phyloP scores from a whole-genome alignment of 179 eudicot species.

The Dionaea muscipula region DNA sequence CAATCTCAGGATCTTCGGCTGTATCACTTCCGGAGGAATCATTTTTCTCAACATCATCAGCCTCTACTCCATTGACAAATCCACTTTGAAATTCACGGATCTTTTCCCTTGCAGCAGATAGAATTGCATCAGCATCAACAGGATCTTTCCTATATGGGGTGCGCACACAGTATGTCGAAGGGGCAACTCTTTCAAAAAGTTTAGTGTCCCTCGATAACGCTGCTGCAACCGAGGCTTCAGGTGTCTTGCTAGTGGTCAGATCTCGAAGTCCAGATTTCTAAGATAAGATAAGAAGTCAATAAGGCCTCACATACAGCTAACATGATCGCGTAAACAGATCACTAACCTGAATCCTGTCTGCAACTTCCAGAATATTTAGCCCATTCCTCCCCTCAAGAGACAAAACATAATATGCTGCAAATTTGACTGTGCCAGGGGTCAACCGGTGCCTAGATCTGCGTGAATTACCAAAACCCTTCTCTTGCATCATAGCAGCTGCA shows the following conservation, averaged over 20 bases:
- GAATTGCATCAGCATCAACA: slow-evolving; percentile 50
- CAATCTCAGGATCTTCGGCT: slow-evolving; percentile 77
- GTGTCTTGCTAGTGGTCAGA: slow-evolving; percentile 88
- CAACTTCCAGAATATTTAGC: slow-evolving; percentile 69
- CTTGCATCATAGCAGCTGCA: slow-evolving; percentile 78
- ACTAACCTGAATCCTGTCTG: slow-evolving; percentile 77
- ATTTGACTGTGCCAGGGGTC: slow-evolving; percentile 97
- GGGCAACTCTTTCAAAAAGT: slow-evolving; percentile 85
- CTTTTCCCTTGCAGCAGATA: slow-evolving; percentile 63
- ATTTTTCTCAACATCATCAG: slow-evolving; percentile 65
- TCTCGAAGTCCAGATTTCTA: slow-evolving; percentile 92
- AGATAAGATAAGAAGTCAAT: slow-evolving; percentile 7
- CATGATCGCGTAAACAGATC: too few relatives aligned
- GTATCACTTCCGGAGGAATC: slow-evolving; percentile 83
- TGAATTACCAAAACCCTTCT: slow-evolving; percentile 61
- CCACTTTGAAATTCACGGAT: slow-evolving; percentile 47
- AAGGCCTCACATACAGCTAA: too few relatives aligned
- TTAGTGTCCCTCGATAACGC: slow-evolving; percentile 83
- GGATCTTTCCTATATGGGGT: slow-evolving; percentile 75
- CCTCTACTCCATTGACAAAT: slow-evolving; percentile 49
- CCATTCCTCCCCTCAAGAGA: slow-evolving; percentile 81
- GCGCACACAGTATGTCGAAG: slow-evolving; percentile 76
- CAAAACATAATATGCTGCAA: slow-evolving; percentile 80
- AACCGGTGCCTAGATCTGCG: slow-evolving; percentile 83
- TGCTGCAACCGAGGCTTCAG: slow-evolving; percentile 88